Base-by-base conservation (phyloP, 2,329 filamentous ascomycete species). In the Massarina eburnea region DNA sequence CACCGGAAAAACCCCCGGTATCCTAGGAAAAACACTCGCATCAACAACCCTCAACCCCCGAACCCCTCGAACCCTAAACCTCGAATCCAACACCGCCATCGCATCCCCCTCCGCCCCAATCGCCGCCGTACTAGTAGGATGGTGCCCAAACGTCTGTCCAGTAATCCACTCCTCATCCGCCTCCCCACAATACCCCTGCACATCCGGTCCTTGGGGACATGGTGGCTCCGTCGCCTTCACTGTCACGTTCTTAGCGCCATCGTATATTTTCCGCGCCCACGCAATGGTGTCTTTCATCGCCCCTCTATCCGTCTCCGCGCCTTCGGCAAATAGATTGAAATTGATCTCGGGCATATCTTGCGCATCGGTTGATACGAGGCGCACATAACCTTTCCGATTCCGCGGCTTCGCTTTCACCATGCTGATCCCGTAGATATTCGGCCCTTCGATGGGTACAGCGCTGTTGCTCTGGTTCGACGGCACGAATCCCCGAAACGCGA, bases 391-490 rank as follows among this genome's bases (percentile, higher is more conserved):
- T 4, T 58, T 71, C 63, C 66, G 63, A 57, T 88, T 86, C 43
- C 80, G 78, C 0, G 83, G 77, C 55, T 85, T 82, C 0, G 77
- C 76, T 62, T 85, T 83, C 38, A 88, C 73, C 4, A 78, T 74
- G 24, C 51, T 55, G 14, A 58, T 58, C 10, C 56, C 59, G 34
- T 58, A 62, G 4, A 43, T 57, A 26, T 45, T 46, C 1, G 54
- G 34, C 2, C 20, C 39, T 17, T 60, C 59, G 14, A 45, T 41
- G 1, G 52, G 49, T 1, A 56, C 39, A 1, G 51, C 52, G 6
- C 41, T 26, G 41, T 59, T 60, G 1, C 47, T 51, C 29, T 57
- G 56, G 29, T 56, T 61, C 10, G 30, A 22, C 6, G 56, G 59
- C 55, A 53, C 60, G 51, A 61, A 61, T 8, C 59, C 59, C 9